phyloP scores from a whole-genome alignment of 176 grass and related monocot species.

The Oropetium thomaeum region DNA sequence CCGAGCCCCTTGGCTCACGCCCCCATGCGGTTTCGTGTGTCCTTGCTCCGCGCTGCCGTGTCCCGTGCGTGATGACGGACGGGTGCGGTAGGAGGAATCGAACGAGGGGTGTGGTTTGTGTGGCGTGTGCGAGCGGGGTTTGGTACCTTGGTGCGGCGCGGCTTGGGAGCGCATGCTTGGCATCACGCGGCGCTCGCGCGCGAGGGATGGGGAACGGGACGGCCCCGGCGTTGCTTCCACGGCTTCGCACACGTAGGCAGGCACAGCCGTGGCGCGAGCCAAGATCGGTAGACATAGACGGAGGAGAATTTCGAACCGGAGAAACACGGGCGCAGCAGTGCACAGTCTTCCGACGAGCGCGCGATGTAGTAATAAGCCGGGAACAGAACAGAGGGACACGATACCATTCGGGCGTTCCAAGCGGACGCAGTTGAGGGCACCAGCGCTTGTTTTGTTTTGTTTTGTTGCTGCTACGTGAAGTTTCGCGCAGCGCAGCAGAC shows the following conservation, averaged over 20 bases:
- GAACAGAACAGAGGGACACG: background rate
- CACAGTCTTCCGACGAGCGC: background rate
- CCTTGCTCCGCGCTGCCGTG: background rate
- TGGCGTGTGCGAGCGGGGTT: background rate
- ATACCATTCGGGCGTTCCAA: background rate
- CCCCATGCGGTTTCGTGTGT: constrained; percentile 41
- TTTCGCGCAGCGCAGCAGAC: too few species aligned
- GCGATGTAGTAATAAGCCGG: background rate
- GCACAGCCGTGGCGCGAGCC: too few species aligned
- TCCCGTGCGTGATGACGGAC: background rate
- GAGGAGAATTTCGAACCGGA: background rate
- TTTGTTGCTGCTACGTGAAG: too few species aligned
- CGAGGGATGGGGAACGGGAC: background rate
- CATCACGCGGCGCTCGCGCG: background rate
- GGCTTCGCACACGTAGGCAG: background rate
- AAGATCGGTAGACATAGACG: too few species aligned
- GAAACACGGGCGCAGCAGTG: background rate
- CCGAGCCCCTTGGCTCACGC: constrained; percentile 51
- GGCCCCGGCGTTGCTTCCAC: background rate
- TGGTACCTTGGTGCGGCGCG: constrained; percentile 42
- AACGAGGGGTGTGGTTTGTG: background rate
- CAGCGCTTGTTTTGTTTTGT: too few species aligned
- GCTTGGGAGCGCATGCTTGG: constrained; percentile 46
- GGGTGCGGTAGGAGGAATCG: background rate
- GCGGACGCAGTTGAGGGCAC: too few species aligned